Evolutionary conservation across 169 alveolate species (phyloP).

Genomic region (Blepharisma undulans): DNA sequence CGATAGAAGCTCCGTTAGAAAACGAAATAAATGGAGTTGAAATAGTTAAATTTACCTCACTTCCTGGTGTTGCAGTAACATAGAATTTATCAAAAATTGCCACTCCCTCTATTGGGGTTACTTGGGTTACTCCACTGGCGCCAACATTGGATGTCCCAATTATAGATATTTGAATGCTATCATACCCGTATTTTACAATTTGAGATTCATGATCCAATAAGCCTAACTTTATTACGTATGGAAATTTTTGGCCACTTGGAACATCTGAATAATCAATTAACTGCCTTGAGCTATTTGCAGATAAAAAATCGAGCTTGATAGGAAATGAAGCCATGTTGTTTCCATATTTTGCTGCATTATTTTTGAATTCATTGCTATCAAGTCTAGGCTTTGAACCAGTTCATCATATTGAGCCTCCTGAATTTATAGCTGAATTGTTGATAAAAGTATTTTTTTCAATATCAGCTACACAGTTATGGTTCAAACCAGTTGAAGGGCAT

Average conservation of each 20-base stretch:
- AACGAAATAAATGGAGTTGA: background rate
- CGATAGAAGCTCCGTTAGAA: background rate
- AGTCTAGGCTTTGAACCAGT: background rate
- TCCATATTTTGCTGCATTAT: constrained; percentile 32
- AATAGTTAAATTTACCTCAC: background rate
- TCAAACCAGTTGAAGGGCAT: background rate
- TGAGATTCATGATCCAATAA: background rate
- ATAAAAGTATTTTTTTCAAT: background rate
- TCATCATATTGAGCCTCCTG: constrained; percentile 28
- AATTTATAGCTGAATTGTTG: background rate
- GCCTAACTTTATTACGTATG: background rate
- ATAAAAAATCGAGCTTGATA: background rate
- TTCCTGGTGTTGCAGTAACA: background rate
- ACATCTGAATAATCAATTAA: background rate
- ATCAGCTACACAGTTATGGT: background rate
- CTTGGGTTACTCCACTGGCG: background rate
- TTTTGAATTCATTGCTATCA: background rate
- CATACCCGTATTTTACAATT: background rate
- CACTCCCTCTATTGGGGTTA: background rate
- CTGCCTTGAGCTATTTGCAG: background rate
- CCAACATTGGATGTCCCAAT: background rate
- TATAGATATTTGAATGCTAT: background rate
- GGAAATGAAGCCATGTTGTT: constrained; percentile 36
- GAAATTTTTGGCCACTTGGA: background rate
- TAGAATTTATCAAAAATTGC: no score